These are phyloP conservation scores for Phytophthora parvispora DNA, from an alignment of 352 stramenopile species.

Conservation along the genomic window DNA sequence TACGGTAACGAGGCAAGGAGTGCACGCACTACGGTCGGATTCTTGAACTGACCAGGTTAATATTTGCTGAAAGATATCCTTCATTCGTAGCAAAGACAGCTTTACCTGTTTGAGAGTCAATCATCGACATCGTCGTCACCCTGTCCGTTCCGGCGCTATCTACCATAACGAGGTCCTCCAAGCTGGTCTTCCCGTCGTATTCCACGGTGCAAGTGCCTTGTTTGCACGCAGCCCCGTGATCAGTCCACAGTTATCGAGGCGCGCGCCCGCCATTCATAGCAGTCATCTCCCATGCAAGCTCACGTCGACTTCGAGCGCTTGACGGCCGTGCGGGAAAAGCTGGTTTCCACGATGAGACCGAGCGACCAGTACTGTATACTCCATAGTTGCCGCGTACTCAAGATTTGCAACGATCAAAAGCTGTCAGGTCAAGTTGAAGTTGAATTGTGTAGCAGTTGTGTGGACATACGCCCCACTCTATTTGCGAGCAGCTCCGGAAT, in stretches of 20 bases:
- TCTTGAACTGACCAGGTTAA: too few relatives aligned
- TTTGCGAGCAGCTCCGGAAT: constrained; percentile 4
- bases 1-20: too few relatives aligned
- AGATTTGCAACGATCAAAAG: constrained; percentile 2
- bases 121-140: neutral
- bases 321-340: constrained; percentile 18
- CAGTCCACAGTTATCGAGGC: neutral
- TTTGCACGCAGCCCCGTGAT: constrained; percentile 1
- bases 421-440: constrained; percentile 33
- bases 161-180: neutral
- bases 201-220: constrained; percentile 5
- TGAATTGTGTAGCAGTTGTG: constrained; percentile 17
- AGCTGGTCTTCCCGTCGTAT: constrained; percentile 6
- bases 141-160: constrained; percentile 8
- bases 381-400: neutral
- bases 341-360: too few relatives aligned
- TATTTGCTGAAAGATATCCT: too few relatives aligned
- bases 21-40: too few relatives aligned
- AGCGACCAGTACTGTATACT: too few relatives aligned
- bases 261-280: neutral
- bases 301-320: constrained; percentile 11
- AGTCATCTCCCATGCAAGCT: neutral
- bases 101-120: neutral
- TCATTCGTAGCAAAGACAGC: too few relatives aligned
- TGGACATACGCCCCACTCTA: neutral